Conservation (phyloP, 2,329 filamentous ascomycete species). For the Cytospora mali region DNA sequence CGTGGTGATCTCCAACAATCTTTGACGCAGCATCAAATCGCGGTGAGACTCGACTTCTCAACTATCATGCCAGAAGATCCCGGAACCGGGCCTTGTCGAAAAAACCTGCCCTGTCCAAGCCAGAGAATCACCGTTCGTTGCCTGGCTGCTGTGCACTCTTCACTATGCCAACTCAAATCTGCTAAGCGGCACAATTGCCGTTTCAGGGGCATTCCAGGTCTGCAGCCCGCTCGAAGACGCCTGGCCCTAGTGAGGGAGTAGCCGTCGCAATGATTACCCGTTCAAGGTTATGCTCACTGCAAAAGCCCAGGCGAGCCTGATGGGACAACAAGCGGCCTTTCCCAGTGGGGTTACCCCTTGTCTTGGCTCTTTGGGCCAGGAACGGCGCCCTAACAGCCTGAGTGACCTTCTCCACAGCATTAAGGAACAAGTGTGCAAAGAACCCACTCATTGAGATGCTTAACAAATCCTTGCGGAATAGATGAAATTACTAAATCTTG, state of each 20-base stretch:
- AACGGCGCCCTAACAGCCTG: slow-evolving; percentile 13
- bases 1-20: slow-evolving; percentile 14
- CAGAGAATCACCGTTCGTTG: background rate
- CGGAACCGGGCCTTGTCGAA: background rate
- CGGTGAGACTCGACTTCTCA: slow-evolving; percentile 7
- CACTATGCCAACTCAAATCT: slow-evolving; percentile 1
- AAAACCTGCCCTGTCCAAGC: background rate
- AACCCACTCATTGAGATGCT: slow-evolving; percentile 3
- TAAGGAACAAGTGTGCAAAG: background rate
- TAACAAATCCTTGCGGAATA: slow-evolving; percentile 18
- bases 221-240: background rate
- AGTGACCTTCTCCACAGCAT: slow-evolving; percentile 7
- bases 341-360: slow-evolving; percentile 8
- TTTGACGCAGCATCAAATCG: slow-evolving; percentile 7
- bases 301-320: background rate
- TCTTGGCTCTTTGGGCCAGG: slow-evolving; percentile 9
- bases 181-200: slow-evolving; percentile 10
- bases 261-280: background rate
- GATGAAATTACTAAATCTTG: slow-evolving; percentile 3
- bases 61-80: slow-evolving; percentile 6
- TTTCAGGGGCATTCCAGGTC: background rate
- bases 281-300: background rate
- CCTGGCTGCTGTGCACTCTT: background rate
- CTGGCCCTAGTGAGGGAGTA: background rate
- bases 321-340: slow-evolving; percentile 4